Evolutionary conservation across 768 basidiomycete genomes (phyloP).

Genomic region (Lentinula aciculospora): DNA sequence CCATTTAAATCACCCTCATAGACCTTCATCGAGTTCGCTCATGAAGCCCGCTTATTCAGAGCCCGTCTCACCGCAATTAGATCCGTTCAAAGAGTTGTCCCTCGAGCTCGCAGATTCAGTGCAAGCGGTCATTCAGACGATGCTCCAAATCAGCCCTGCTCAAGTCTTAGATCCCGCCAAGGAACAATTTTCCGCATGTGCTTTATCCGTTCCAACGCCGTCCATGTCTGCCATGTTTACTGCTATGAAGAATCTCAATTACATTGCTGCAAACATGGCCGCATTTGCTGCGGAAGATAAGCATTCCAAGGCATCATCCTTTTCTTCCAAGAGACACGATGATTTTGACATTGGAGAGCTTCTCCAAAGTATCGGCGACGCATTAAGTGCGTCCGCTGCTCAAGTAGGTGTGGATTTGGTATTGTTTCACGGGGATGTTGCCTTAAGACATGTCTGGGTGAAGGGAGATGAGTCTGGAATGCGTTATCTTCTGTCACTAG

Average conservation of each 20-base stretch:
- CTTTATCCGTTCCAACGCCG: slow-evolving; percentile 80
- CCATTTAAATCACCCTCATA: slow-evolving; percentile 65
- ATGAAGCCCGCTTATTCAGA: slow-evolving; percentile 12
- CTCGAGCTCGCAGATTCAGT: slow-evolving; percentile 87
- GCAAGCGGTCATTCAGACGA: slow-evolving; percentile 86
- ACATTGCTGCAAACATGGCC: slow-evolving; percentile 81
- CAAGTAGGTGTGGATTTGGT: slow-evolving; percentile 87
- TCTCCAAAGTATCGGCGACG: slow-evolving; percentile 85
- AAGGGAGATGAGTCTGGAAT: slow-evolving; percentile 82
- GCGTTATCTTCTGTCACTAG: slow-evolving; percentile 77
- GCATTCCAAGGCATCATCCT: slow-evolving; percentile 12
- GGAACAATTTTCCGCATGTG: slow-evolving; percentile 89
- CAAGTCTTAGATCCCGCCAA: slow-evolving; percentile 90
- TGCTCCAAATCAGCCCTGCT: slow-evolving; percentile 84
- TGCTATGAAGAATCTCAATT: slow-evolving; percentile 91
- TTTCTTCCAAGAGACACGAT: slow-evolving; percentile 22
- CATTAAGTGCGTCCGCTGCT: slow-evolving; percentile 77
- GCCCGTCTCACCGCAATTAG: slow-evolving; percentile 22
- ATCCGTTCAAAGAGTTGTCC: slow-evolving; percentile 63
- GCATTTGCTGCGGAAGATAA: slow-evolving; percentile 29
- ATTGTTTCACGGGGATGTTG: slow-evolving; percentile 84
- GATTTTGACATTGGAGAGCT: slow-evolving; percentile 93
- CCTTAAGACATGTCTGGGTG: slow-evolving; percentile 82
- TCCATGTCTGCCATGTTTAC: slow-evolving; percentile 87
- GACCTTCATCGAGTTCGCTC: slow-evolving; percentile 18